Evolutionary conservation across 495 filamentous ascomycete species (phyloP).

Genomic region (Talaromyces borbonicus): DNA sequence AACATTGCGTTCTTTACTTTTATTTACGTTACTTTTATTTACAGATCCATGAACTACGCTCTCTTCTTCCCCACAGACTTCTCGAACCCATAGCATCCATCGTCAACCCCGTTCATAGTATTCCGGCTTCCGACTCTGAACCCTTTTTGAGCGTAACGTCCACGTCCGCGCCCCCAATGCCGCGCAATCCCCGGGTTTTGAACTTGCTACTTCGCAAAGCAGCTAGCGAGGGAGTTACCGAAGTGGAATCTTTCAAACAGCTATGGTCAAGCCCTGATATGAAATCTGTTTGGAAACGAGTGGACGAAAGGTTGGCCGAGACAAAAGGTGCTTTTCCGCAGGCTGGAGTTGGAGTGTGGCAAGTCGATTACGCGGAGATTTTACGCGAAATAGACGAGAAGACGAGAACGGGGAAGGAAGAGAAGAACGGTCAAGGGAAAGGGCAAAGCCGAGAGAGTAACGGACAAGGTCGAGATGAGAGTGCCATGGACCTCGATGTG

Average conservation of each 20-base stretch:
- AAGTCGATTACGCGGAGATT: slow-evolving; percentile 29
- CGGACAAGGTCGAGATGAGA: slow-evolving; percentile 9
- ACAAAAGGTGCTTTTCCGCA: slow-evolving; percentile 28
- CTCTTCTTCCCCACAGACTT: slow-evolving; percentile 28
- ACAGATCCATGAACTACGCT: slow-evolving; percentile 35
- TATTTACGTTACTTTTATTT: too few relatives aligned
- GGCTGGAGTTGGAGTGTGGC: slow-evolving; percentile 28
- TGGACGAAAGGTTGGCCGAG: slow-evolving; percentile 26
- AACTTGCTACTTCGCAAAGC: slow-evolving; percentile 19
- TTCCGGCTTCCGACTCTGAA: not conserved
- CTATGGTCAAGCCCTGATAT: slow-evolving; percentile 30
- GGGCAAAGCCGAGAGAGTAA: too few relatives aligned
- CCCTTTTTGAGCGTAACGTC: too few relatives aligned
- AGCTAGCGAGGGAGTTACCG: slow-evolving; percentile 18
- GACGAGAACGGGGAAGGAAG: slow-evolving; percentile 13
- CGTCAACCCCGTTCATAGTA: slow-evolving; percentile 15
- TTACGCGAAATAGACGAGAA: slow-evolving; percentile 22
- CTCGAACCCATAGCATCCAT: slow-evolving; percentile 27
- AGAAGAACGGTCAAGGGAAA: slow-evolving; percentile 21
- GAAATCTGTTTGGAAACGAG: slow-evolving; percentile 25
- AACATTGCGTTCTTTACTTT: too few relatives aligned
- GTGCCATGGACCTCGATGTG: not conserved
- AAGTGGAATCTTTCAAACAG: slow-evolving; percentile 23
- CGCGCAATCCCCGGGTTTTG: slow-evolving; percentile 21
- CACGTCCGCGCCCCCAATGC: slow-evolving; percentile 9